Base-by-base conservation (phyloP, 1,139 yeast genomes). In the Dujonia santamariae region DNA sequence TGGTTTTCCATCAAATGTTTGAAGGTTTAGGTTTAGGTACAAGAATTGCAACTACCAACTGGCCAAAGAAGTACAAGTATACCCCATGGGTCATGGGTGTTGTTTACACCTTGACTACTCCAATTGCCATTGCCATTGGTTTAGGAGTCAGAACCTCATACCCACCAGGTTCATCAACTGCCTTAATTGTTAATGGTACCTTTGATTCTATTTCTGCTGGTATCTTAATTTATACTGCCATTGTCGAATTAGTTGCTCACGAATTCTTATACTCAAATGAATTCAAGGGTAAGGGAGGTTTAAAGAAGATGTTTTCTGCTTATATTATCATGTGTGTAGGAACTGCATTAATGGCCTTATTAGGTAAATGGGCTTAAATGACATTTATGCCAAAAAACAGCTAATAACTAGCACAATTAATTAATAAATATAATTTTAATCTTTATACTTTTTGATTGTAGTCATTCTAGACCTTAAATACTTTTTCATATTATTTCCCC, bases 1-100 rank as follows among this genome's bases (percentile, higher is more conserved):
- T 88, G 36, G 80, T 85, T 3, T 88, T 88, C 75, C 97, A 88
- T 61, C 97, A 88, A 62, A 73, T 84, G 64, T 88, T 88, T 56
- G 97, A 88, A 67, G 97, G 97, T 37, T 69, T 88, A 37, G 97
- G 96, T 48, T 70, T 88, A 48, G 97, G 97, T 35, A 76, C 95
- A 6, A 75, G 97, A 56, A 71, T 88, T 38, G 87, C 96, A 1
- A 71, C 75, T 17, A 78, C 85, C 4, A 64, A 72, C 24, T 85
- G 92, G 88, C 83, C 85, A 19, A 54, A 59, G 19, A 41, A 56
- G 7, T 57, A 59, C 50, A 48, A 56, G 37, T 58, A 47, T 45
- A 68, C 80, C 19, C 88, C 90, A 13, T 81, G 82, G 77, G 31
- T 71, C 1, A 61, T 81, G 44, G 80, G 79, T 23, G 24, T 66